phyloP scores from a whole-genome alignment of 805 yeast species.

The Wickerhamomyces rabaulensis region DNA sequence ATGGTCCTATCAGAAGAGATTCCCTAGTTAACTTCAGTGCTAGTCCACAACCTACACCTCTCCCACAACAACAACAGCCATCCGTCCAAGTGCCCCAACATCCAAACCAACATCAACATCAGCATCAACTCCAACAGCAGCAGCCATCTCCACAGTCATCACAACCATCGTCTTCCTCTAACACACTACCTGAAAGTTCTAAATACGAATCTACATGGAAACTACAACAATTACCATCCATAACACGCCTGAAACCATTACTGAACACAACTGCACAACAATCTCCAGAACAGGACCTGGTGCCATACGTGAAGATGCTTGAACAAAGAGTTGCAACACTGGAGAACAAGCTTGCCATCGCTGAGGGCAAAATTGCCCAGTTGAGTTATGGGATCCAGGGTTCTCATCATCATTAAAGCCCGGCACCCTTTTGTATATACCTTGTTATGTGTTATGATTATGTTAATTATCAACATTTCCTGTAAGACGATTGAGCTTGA shows the following conservation, averaged over 20 bases:
- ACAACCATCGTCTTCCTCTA: not conserved
- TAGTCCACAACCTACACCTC: not conserved
- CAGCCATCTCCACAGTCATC: not conserved
- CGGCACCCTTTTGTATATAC: too few relatives aligned
- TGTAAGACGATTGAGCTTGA: too few relatives aligned
- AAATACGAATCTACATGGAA: slow-evolving; percentile 2
- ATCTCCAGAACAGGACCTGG: slow-evolving; percentile 5
- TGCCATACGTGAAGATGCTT: slow-evolving; percentile 18
- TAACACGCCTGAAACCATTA: not conserved
- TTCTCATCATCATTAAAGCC: not conserved
- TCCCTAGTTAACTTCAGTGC: not conserved
- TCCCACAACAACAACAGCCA: not conserved
- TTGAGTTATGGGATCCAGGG: slow-evolving; percentile 6
- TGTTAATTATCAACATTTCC: too few relatives aligned
- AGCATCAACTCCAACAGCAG: not conserved
- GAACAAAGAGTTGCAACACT: slow-evolving; percentile 17
- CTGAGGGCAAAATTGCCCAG: slow-evolving; percentile 19
- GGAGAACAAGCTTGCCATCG: slow-evolving; percentile 14
- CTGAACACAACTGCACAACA: not conserved
- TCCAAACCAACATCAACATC: not conserved
- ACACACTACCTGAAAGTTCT: not conserved
- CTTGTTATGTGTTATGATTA: not conserved
- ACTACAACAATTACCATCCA: not conserved
- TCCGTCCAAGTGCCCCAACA: not conserved
- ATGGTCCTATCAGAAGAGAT: slow-evolving; percentile 4